Base-by-base conservation (phyloP, 768 basidiomycete genomes). In the Naganishia antarctica region DNA sequence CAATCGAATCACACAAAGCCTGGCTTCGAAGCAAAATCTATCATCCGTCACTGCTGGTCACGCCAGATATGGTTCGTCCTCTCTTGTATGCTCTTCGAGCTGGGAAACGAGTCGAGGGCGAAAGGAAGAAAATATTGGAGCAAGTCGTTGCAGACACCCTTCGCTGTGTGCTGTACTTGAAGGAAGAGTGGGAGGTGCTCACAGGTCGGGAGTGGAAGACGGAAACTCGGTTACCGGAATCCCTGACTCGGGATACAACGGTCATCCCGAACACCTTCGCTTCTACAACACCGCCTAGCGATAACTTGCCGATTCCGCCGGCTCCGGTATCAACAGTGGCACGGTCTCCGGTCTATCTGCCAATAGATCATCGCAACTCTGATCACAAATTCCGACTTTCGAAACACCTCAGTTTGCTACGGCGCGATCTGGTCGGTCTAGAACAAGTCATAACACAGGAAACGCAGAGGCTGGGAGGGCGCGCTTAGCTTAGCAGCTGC, bases 151-250 rank as follows among this genome's bases (percentile, higher is more conserved):
- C 23, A 31, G 46, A 62, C n/a, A 47, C 37, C 15, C 32, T 49
- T 16, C 46, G 61, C 13, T 21, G 18, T 62, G 3, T 41, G 13
- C 34, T n/a, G 25, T 62, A 62, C 31, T n/a, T 41, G 4, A 50
- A 48, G 48, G 61, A 62, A 40, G 61, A 62, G 28, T 62, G 61
- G 61, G 48, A 49, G 34, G 61, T 62, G 3, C 21, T 62, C 43
- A 62, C 61, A 16, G 61, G 61, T 11, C 46, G 46, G 15, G 5
- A 3, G 21, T 62, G 61, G 60, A 57, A 7, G 13, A 2, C 37
- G 23, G 53, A 57, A 18, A 26, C 5, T 23, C 53, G 26, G 23
- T 7, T 21, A 2, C 7, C 37, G 43, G 18, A 9, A 7, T 7
- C 13, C n/a, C n/a, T 21, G 43, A 44, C 6, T 7, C 5, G n/a